phyloP scores from a whole-genome alignment of 345 rosid species.

The Rubroshorea leprosula region DNA sequence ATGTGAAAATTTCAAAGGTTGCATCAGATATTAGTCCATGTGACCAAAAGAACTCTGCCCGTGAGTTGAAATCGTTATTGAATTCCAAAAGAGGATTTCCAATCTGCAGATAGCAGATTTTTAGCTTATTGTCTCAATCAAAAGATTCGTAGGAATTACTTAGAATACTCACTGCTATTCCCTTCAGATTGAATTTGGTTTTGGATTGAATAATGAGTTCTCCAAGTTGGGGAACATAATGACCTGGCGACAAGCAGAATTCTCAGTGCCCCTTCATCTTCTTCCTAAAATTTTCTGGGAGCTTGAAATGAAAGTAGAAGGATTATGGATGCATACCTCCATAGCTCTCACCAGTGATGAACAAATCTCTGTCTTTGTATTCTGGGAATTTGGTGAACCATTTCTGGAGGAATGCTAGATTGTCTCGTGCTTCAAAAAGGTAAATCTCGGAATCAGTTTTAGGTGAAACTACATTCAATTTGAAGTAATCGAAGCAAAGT shows the following conservation, averaged over 20 bases:
- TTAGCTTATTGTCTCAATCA: neutral
- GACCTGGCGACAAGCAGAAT: constrained; percentile 26
- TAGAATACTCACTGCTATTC: constrained; percentile 37
- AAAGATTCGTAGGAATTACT: neutral
- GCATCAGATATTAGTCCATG: constrained; percentile 51
- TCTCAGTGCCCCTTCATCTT: neutral
- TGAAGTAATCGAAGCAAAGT: too few species aligned
- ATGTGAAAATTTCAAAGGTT: constrained; percentile 19
- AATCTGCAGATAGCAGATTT: constrained; percentile 23
- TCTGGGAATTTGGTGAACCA: constrained; percentile 35
- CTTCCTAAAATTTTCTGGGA: too few species aligned
- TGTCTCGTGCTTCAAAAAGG: constrained; percentile 28
- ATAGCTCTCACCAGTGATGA: constrained; percentile 43
- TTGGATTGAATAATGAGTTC: constrained; percentile 27
- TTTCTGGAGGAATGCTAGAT: constrained; percentile 24
- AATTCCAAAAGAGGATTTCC: constrained; percentile 47
- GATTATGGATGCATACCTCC: constrained; percentile 20
- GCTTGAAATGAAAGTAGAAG: too few species aligned
- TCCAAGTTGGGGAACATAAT: constrained; percentile 49
- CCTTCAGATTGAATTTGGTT: constrained; percentile 29
- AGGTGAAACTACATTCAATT: neutral
- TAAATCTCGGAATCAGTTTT: neutral
- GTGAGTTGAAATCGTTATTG: constrained; percentile 29
- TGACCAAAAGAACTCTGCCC: constrained; percentile 36
- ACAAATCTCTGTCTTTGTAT: constrained; percentile 32